Conservation (phyloP, 768 basidiomycete genomes). For the Macrolepiota fuliginosa region DNA sequence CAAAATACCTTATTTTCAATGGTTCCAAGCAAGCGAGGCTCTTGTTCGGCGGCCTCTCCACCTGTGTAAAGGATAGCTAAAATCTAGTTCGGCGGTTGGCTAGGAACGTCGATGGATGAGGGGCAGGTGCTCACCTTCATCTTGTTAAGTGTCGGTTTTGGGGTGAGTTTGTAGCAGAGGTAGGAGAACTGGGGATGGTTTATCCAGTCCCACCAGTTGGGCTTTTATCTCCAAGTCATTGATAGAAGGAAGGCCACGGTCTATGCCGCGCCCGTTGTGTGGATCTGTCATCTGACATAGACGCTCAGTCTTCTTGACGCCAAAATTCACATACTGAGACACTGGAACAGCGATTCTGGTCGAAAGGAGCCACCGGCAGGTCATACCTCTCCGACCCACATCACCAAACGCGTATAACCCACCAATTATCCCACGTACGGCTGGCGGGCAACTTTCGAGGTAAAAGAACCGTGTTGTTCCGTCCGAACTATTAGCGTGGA, state of each 20-base stretch:
- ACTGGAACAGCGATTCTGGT: not conserved
- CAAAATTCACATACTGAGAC: slow-evolving; percentile 11
- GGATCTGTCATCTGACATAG: slow-evolving; percentile 5
- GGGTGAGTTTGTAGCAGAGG: slow-evolving; percentile 13
- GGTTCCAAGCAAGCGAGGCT: slow-evolving; percentile 77
- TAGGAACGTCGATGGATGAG: not conserved
- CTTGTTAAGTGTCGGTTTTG: slow-evolving; percentile 8
- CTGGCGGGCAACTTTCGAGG: not conserved
- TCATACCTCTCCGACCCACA: not conserved
- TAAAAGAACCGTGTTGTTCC: slow-evolving; percentile 5
- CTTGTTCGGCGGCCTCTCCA: slow-evolving; percentile 58
- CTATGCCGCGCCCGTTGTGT: slow-evolving; percentile 16
- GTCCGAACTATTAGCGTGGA: not conserved
- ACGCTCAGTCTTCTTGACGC: slow-evolving; percentile 6
- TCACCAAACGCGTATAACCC: not conserved
- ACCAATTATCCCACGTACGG: not conserved
- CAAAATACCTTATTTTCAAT: slow-evolving; percentile 68
- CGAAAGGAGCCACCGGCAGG: not conserved
- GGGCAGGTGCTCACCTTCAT: slow-evolving; percentile 40
- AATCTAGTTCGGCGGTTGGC: slow-evolving; percentile 38
- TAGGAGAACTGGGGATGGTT: not conserved
- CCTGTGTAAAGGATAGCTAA: slow-evolving; percentile 77
- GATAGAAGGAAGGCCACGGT: slow-evolving; percentile 4
- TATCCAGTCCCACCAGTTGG: not conserved
- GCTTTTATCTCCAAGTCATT: slow-evolving; percentile 10